phyloP scores from a whole-genome alignment of 2,329 filamentous ascomycete genomes.

The Trichoderma sp. region DNA sequence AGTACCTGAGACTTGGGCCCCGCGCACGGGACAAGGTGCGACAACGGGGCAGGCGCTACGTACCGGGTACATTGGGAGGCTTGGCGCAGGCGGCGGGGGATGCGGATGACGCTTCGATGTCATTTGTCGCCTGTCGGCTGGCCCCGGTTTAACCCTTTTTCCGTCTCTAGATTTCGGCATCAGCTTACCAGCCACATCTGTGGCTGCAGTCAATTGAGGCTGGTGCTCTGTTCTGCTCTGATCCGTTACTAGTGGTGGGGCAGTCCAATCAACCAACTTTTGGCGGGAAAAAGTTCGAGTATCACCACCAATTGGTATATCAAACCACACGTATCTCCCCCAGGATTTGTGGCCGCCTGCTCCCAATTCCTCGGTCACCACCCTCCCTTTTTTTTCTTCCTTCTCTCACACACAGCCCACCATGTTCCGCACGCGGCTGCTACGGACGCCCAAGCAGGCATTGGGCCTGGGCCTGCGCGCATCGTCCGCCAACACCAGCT shows the following conservation, averaged over 20 bases:
- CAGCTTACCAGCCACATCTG: neutral
- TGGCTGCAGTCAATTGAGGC: neutral
- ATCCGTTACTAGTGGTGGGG: slow-evolving; percentile 13
- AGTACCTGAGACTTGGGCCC: neutral
- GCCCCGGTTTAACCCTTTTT: slow-evolving; percentile 4
- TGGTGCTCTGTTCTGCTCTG: neutral
- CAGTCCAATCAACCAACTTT: neutral
- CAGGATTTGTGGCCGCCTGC: neutral
- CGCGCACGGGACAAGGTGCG: slow-evolving; percentile 5
- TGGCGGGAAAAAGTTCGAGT: slow-evolving; percentile 23
- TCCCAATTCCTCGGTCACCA: neutral
- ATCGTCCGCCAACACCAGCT: slow-evolving; percentile 29
- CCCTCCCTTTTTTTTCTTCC: neutral
- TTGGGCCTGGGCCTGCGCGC: slow-evolving; percentile 41
- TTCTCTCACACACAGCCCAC: slow-evolving; percentile 13
- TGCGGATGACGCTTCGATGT: slow-evolving; percentile 5
- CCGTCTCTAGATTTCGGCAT: neutral
- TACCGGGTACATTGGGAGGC: neutral
- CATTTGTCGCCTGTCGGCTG: neutral
- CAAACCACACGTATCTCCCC: neutral
- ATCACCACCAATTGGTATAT: neutral
- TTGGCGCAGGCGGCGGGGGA: neutral
- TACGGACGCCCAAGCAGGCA: slow-evolving; percentile 53
- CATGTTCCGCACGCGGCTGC: slow-evolving; percentile 58
- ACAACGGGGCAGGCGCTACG: neutral